phyloP scores from a whole-genome alignment of 2,329 filamentous ascomycete species.

The Diaporthe citri region DNA sequence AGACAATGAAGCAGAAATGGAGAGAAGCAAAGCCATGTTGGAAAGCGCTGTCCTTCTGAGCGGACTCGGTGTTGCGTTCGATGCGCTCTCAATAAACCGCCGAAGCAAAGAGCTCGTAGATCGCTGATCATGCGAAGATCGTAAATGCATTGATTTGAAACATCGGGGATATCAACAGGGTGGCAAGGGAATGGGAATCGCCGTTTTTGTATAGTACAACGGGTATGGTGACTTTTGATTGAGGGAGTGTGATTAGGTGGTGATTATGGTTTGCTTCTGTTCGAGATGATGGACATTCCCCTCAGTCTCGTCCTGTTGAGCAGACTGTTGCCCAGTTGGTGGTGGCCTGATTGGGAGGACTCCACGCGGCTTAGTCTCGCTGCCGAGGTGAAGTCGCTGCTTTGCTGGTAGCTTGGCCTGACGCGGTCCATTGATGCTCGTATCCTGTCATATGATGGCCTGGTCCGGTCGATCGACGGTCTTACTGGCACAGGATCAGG shows the following conservation, averaged over 20 bases:
- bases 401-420: slow-evolving; percentile 86
- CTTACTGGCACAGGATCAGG: slow-evolving; percentile 52
- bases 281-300: slow-evolving; percentile 47
- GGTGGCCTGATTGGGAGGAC: slow-evolving; percentile 69
- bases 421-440: slow-evolving; percentile 89
- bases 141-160: slow-evolving; percentile 37
- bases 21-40: slow-evolving; percentile 28
- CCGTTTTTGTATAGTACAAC: slow-evolving; percentile 38
- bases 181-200: slow-evolving; percentile 23
- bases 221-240: slow-evolving; percentile 2
- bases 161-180: slow-evolving; percentile 39
- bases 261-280: slow-evolving; percentile 44
- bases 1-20: slow-evolving; percentile 14
- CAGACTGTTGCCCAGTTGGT: slow-evolving; percentile 34
- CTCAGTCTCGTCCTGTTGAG: slow-evolving; percentile 45
- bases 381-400: slow-evolving; percentile 91
- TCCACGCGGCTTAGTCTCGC: slow-evolving; percentile 88
- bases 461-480: slow-evolving; percentile 74
- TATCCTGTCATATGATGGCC: slow-evolving; percentile 90
- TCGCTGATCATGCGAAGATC: slow-evolving; percentile 38
- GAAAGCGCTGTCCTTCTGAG: background rate
- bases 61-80: slow-evolving; percentile 11
- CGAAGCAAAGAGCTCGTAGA: slow-evolving; percentile 35
- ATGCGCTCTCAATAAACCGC: slow-evolving; percentile 21
- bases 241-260: slow-evolving; percentile 21